These are phyloP conservation scores for Gnomoniopsis sp. DNA, from an alignment of 2,329 filamentous ascomycete genomes.

Conservation along the genomic window DNA sequence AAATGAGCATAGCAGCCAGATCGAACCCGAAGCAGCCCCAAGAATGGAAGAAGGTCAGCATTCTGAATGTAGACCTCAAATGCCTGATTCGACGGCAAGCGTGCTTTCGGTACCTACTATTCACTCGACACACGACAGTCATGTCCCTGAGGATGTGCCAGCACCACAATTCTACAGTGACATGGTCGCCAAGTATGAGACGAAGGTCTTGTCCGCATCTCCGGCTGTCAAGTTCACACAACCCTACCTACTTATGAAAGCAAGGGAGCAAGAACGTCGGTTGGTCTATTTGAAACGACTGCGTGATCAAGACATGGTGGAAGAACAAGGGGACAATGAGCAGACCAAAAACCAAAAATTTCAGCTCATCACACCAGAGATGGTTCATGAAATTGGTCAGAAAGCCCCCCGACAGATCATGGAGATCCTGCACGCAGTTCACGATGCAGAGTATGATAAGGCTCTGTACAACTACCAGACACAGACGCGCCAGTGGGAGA, in stretches of 20 bases:
- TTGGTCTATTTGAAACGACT: slow-evolving; percentile 79
- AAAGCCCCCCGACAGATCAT: slow-evolving; percentile 82
- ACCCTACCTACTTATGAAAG: slow-evolving; percentile 87
- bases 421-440: slow-evolving; percentile 90
- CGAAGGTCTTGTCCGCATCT: slow-evolving; percentile 89
- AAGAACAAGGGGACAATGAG: slow-evolving; percentile 56
- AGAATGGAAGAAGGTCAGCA: slow-evolving; percentile 21
- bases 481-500: slow-evolving; percentile 94
- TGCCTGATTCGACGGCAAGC: slow-evolving; percentile 23
- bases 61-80: slow-evolving; percentile 11
- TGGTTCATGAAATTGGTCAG: slow-evolving; percentile 82
- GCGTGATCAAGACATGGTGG: slow-evolving; percentile 68
- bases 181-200: slow-evolving; percentile 89
- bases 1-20: slow-evolving; percentile 23
- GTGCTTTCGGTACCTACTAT: slow-evolving; percentile 36
- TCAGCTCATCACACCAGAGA: slow-evolving; percentile 88
- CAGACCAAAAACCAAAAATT: slow-evolving; percentile 70
- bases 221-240: slow-evolving; percentile 95
- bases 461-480: slow-evolving; percentile 90
- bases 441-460: slow-evolving; percentile 96
- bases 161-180: slow-evolving; percentile 93
- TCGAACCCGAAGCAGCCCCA: slow-evolving; percentile 17
- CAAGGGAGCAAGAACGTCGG: slow-evolving; percentile 84
- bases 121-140: slow-evolving; percentile 44
- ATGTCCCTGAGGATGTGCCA: slow-evolving; percentile 72